A percentile compares a stretch with the other conserved stretches of the same genome.
Evolutionary conservation across 495 filamentous ascomycete species (phyloP).

Genomic region (Xylaria flabelliformis): DNA sequence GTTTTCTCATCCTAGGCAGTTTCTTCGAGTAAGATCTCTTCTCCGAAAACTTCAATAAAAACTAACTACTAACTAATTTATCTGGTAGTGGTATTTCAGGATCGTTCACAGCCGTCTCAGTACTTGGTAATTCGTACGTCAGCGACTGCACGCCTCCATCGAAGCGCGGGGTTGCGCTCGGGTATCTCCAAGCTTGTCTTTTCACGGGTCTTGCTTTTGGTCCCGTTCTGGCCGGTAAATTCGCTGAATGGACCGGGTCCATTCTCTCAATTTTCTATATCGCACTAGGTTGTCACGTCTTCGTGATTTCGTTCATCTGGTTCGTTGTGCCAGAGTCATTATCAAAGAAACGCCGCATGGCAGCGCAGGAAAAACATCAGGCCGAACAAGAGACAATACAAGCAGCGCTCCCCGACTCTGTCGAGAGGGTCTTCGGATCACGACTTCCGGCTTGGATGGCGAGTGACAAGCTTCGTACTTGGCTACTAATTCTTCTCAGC

Average conservation of each 20-base stretch:
- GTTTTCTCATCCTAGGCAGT: conserved; percentile 75
- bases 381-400: conserved; percentile 38
- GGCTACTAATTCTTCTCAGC: conserved; percentile 39
- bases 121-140: conserved; percentile 82
- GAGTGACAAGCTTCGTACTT: conserved; percentile 47
- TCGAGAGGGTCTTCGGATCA: conserved; percentile 29
- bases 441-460: conserved; percentile 35
- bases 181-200: conserved; percentile 84
- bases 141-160: conserved; percentile 85
- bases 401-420: conserved; percentile 33
- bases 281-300: conserved; percentile 69
- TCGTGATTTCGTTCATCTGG: conserved; percentile 72
- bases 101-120: conserved; percentile 82
- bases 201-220: conserved; percentile 87
- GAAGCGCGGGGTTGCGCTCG: conserved; percentile 82
- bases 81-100: conserved; percentile 68
- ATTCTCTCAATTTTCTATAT: conserved; percentile 80
- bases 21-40: conserved; percentile 61
- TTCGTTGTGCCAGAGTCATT: conserved; percentile 84
- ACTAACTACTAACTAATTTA: conserved; percentile 1
- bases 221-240: conserved; percentile 75
- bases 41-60: background rate
- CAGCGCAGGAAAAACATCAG: conserved; percentile 70
- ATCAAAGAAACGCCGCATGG: conserved; percentile 66
- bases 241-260: conserved; percentile 72